phyloP scores from a whole-genome alignment of 116 monocot species.

The Thalassia testudinum region DNA sequence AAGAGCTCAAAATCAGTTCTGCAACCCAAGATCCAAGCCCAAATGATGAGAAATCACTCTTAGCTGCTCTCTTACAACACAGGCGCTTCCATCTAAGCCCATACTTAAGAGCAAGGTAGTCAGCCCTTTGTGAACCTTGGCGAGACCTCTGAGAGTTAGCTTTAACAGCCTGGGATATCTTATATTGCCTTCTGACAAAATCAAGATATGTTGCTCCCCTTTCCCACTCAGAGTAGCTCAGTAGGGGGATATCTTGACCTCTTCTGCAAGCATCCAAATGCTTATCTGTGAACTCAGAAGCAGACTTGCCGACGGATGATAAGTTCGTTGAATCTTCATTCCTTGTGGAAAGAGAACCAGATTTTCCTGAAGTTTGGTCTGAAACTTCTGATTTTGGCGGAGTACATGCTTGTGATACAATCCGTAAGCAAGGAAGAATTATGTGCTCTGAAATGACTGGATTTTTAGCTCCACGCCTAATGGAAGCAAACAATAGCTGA shows the following conservation, averaged over 20 bases:
- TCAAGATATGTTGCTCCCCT: conserved; percentile 93
- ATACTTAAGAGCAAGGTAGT: conserved; percentile 84
- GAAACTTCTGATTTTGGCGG: conserved; percentile 67
- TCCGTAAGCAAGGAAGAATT: conserved; percentile 96
- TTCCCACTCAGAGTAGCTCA: conserved; percentile 96
- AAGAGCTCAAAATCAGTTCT: conserved; percentile 89
- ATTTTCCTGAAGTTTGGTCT: conserved; percentile 47
- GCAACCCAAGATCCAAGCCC: conserved; percentile 92
- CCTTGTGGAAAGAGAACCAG: conserved; percentile 32
- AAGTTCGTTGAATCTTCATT: conserved; percentile 16
- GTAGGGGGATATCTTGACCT: conserved; percentile 53
- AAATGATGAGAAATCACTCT: conserved; percentile 69
- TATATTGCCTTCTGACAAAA: conserved; percentile 92
- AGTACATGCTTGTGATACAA: conserved; percentile 92
- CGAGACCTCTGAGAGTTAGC: conserved; percentile 32
- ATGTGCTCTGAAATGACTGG: conserved; percentile 93
- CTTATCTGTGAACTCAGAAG: conserved; percentile 39
- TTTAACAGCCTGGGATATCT: conserved; percentile 58
- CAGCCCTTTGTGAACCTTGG: conserved; percentile 53
- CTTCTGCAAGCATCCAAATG: conserved; percentile 22
- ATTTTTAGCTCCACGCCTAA: conserved; percentile 83
- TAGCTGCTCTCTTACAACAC: conserved; percentile 45
- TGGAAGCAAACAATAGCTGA: conserved; percentile 89
- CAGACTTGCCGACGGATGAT: conserved; percentile 17
- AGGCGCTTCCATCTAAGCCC: conserved; percentile 74